Conservation (phyloP, 768 basidiomycete genomes). For the Lactarius tabidus region DNA sequence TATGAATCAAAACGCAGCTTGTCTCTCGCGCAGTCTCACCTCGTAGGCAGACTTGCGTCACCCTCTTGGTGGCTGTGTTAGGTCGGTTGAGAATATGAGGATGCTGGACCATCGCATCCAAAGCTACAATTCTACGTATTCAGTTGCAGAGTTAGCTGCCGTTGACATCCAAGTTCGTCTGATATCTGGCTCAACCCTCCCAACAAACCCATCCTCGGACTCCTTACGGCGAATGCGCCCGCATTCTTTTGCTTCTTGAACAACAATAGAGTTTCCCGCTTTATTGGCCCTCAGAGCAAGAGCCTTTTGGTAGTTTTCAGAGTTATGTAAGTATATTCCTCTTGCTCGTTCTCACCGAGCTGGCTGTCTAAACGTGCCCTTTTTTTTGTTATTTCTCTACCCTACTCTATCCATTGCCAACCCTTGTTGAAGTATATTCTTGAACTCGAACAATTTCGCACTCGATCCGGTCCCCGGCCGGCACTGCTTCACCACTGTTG, state of each 20-base stretch:
- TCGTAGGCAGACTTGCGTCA: not conserved
- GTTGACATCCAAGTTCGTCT: not conserved
- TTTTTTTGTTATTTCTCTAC: not conserved
- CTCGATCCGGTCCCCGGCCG: conserved; percentile 19
- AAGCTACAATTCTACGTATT: not conserved
- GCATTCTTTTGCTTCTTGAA: conserved; percentile 3
- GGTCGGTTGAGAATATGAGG: not conserved
- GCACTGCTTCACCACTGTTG: conserved; percentile 15
- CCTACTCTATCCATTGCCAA: not conserved
- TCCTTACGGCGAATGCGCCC: conserved; percentile 10
- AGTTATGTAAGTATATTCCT: conserved; percentile 26
- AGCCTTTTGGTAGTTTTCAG: conserved; percentile 9
- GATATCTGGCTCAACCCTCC: conserved; percentile 7
- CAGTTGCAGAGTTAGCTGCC: not conserved
- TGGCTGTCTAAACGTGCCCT: conserved; percentile 4
- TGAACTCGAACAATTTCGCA: conserved; percentile 4
- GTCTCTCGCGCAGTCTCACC: not conserved
- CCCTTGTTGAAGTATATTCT: conserved; percentile 6
- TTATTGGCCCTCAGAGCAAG: not conserved
- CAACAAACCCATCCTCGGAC: conserved; percentile 1
- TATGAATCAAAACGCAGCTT: conserved; percentile 1
- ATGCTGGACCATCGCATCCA: not conserved
- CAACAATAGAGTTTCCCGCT: conserved; percentile 9
- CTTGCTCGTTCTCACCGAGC: conserved; percentile 11
- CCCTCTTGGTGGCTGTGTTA: conserved; percentile 1